Base-by-base conservation (phyloP, 371 early-diverging fungal genomes). In the Coemansia linderi region DNA sequence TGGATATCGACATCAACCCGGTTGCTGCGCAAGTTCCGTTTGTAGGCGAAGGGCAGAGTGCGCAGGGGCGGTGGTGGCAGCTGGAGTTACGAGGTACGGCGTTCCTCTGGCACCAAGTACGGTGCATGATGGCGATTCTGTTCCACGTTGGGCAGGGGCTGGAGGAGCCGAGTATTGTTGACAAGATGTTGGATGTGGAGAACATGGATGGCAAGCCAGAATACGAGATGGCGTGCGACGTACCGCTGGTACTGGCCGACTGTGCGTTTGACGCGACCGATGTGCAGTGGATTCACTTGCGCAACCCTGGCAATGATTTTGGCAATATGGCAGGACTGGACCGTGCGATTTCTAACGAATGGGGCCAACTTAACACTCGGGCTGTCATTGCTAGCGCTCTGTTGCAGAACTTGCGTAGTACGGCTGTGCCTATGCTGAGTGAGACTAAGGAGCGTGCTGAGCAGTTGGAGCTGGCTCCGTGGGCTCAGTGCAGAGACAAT, bases 71-170 rank as follows among this genome's bases (percentile, higher is more conserved):
- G 56, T 87, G 89, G 73, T 92, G 88, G 69, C 85, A 88, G 66
- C 79, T 93, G 43, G 85, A 87, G 50, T 77, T 94, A 27, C 82
- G 84, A 19, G 96, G 96, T 19, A 88, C 89, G 0, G 96, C 96
- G 15, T 98, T 97, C 65, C 81, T 98, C 44, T 97, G 95, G 96
- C 97, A 97, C 84, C 97, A 96, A 81, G 96, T 98, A 38, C 91
- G 98, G 43, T 96, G 93, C 79, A 95, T 97, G 88, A 93, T 95
- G 91, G 89, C 94, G 0, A 82, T 96, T 9, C 73, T 98, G 41
- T 91, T 96, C 65, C 81, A 92, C 40, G 88, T 96, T 4, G 98
- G 98, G 5, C 85, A 86, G 59, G 85, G 87, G 1, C 65, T 86
- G 13, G 95, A 94, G 71, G 58, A 78, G 19, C 89, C 90, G 17